Base-by-base conservation (phyloP, 352 stramenopile genomes). In the Globisporangium carolinianum region DNA sequence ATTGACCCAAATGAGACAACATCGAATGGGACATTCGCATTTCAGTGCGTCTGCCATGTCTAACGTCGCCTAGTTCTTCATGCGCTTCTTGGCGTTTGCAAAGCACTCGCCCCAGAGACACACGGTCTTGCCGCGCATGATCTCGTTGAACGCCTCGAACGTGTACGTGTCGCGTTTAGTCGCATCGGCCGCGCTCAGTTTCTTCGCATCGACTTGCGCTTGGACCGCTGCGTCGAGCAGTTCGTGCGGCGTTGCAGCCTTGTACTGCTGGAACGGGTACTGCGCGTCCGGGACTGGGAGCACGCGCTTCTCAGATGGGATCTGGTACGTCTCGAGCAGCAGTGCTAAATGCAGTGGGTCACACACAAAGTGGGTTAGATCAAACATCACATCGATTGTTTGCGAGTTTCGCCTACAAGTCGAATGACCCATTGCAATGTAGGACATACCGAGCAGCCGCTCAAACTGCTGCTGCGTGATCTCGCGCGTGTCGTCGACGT, bases 21-120 rank as follows among this genome's bases (percentile, higher is more conserved):
- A 24, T 24, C 24, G 24, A 24, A 1, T 24, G 39, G 39, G 11
- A 43, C 39, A 43, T 61, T 41, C 6, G 8, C 47, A 47, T 55
- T 47, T 24, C 24, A 24, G 24, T 24, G 24, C 24, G 24, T 24
- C 24, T 24, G 24, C 24, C 24, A 2, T 24, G 24, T 24, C 15
- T 11, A 3, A 17, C 10, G 42, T 14, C 12, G 42, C 3, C 56
- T 85, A 90, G 60, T 85, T 90, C 65, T 88, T 90, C 80, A 90
- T 90, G 53, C 76, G 76, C 69, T 91, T 94, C 70, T 87, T 91
- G 42, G 65, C 76, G 63, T 84, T 91, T 53, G 76, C 71, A 58
- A 91, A 94, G 63, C 84, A 94, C 59, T 94, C 84, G 60, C 84
- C 84, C 84, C 84, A 94, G 24, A 94, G 60, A 69, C 84, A 94